Conservation (phyloP, 1,284 basidiomycete genomes). For the Boletus albobrunnescens region DNA sequence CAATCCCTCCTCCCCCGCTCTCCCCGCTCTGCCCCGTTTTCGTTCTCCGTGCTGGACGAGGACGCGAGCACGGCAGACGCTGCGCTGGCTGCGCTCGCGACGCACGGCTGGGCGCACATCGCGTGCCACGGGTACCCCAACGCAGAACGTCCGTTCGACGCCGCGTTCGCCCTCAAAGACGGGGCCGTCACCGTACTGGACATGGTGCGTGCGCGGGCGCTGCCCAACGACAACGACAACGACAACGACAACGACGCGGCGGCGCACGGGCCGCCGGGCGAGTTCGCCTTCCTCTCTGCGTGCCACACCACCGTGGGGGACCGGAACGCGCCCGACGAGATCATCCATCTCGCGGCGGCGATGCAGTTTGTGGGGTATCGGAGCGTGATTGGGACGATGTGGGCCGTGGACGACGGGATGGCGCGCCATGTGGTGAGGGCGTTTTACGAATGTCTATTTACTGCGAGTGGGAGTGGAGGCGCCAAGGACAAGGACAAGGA, state of each 20-base stretch:
- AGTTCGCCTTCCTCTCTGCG: slow-evolving; percentile 21
- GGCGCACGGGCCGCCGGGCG: slow-evolving; percentile 3
- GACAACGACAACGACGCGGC: not conserved
- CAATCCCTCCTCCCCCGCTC: slow-evolving; percentile 14
- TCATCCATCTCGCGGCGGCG: slow-evolving; percentile 19
- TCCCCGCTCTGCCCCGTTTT: not conserved
- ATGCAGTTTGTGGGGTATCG: slow-evolving; percentile 24
- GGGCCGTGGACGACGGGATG: slow-evolving; percentile 22
- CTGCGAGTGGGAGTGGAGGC: not conserved
- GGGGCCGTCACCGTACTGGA: slow-evolving; percentile 29
- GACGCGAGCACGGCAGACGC: slow-evolving; percentile 10
- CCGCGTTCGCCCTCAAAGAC: slow-evolving; percentile 28
- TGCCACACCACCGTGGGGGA: slow-evolving; percentile 19
- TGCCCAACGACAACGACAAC: not conserved
- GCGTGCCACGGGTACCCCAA: slow-evolving; percentile 27
- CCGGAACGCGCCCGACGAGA: slow-evolving; percentile 12
- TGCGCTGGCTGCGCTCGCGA: slow-evolving; percentile 11
- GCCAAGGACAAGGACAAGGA: not conserved
- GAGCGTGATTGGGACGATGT: slow-evolving; percentile 24
- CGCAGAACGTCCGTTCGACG: slow-evolving; percentile 27
- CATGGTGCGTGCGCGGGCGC: slow-evolving; percentile 18
- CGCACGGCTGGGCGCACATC: slow-evolving; percentile 29
- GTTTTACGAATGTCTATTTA: slow-evolving; percentile 14
- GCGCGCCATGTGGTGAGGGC: slow-evolving; percentile 16
- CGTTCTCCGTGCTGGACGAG: slow-evolving; percentile 11